Evolutionary conservation across 2,329 filamentous ascomycete species (phyloP).

Genomic region (Colletotrichum phormii): DNA sequence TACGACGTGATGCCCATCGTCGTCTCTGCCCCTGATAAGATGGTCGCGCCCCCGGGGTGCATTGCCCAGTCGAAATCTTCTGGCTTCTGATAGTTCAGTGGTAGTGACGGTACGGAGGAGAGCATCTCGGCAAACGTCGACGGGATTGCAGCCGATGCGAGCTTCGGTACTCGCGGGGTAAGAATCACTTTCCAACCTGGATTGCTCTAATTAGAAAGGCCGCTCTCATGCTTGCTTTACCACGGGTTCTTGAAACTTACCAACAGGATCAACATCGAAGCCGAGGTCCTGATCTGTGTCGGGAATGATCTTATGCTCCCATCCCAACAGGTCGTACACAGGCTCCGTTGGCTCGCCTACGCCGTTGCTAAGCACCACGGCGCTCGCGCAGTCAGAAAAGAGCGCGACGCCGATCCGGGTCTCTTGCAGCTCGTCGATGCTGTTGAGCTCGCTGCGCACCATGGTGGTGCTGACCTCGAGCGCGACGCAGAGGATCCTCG

Average conservation of each 20-base stretch:
- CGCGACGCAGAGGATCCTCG: conserved; percentile 73
- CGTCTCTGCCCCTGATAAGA: conserved; percentile 72
- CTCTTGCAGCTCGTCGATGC: conserved; percentile 68
- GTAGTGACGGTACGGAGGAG: conserved; percentile 57
- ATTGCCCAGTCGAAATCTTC: conserved; percentile 79
- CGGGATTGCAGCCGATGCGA: conserved; percentile 63
- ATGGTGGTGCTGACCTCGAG: conserved; percentile 72
- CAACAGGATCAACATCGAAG: conserved; percentile 73
- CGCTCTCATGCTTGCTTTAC: background rate
- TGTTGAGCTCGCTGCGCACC: conserved; percentile 74
- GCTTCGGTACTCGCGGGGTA: conserved; percentile 68
- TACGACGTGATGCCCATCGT: conserved; percentile 68
- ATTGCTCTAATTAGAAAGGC: conserved; percentile 36
- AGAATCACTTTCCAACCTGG: conserved; percentile 75
- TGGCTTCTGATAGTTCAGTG: conserved; percentile 56
- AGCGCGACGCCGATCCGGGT: conserved; percentile 74
- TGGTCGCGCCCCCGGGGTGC: conserved; percentile 76
- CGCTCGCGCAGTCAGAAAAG: conserved; percentile 79
- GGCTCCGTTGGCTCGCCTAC: conserved; percentile 59
- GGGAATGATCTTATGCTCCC: conserved; percentile 72
- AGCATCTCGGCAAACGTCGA: conserved; percentile 68
- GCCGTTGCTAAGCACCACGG: conserved; percentile 72
- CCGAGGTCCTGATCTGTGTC: conserved; percentile 72
- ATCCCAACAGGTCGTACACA: conserved; percentile 72
- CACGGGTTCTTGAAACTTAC: conserved; percentile 49